Evolutionary conservation across 2,329 filamentous ascomycete species (phyloP).

Genomic region (Epicoccum sorghinum): DNA sequence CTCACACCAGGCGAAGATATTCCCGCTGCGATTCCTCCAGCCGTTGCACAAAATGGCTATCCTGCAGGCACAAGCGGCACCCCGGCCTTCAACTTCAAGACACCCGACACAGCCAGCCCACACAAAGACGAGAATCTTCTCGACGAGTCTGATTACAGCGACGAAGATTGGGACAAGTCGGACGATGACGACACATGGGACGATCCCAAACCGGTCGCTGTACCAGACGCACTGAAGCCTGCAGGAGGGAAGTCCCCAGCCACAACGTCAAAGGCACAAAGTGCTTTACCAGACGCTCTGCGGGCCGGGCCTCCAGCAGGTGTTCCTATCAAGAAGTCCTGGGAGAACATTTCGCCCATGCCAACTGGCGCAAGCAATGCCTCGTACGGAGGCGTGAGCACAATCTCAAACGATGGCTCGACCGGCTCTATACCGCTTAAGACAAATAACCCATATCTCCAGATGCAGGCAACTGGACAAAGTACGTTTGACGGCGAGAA

Average conservation of each 20-base stretch:
- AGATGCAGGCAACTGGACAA: conserved; percentile 47
- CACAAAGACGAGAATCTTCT: conserved; percentile 29
- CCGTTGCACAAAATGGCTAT: conserved; percentile 31
- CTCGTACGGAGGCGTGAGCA: conserved; percentile 40
- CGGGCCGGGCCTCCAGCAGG: conserved; percentile 41
- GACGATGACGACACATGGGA: conserved; percentile 43
- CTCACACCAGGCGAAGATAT: conserved; percentile 47
- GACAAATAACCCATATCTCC: conserved; percentile 54
- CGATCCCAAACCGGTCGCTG: conserved; percentile 35
- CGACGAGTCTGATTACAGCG: conserved; percentile 40
- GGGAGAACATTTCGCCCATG: conserved; percentile 38
- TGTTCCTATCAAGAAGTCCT: conserved; percentile 36
- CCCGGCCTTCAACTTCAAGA: conserved; percentile 50
- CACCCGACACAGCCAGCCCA: conserved; percentile 30
- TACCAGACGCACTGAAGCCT: conserved; percentile 46
- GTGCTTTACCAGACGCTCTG: conserved; percentile 38
- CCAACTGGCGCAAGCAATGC: conserved; percentile 36
- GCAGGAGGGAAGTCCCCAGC: conserved; percentile 39
- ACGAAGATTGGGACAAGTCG: conserved; percentile 47
- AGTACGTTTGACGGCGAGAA: conserved; percentile 45
- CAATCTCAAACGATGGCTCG: conserved; percentile 34
- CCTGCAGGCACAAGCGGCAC: conserved; percentile 44
- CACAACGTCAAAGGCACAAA: conserved; percentile 15
- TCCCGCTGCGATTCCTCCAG: conserved; percentile 29
- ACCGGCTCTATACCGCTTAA: conserved; percentile 40